Evolutionary conservation across 2,329 filamentous ascomycete genomes (phyloP).

Genomic region (Blastomyces percursus): DNA sequence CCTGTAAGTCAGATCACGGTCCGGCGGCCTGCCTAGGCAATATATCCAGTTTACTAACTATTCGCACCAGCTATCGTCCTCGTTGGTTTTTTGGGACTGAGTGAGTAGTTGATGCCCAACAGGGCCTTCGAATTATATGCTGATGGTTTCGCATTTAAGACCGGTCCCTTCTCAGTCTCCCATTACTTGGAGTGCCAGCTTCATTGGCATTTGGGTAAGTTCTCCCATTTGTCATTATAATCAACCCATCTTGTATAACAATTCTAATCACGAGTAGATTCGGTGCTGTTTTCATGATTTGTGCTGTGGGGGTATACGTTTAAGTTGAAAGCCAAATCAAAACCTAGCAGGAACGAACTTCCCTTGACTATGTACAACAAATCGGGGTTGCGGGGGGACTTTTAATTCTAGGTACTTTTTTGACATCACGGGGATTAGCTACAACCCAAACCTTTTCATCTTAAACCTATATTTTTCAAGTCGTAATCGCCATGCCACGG

Average conservation of each 20-base stretch:
- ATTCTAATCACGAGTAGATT: constrained; percentile 46
- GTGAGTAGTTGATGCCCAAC: constrained; percentile 42
- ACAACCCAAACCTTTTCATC: background rate
- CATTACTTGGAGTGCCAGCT: constrained; percentile 70
- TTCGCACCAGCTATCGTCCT: constrained; percentile 48
- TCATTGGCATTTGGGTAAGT: constrained; percentile 81
- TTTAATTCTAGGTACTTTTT: constrained; percentile 25
- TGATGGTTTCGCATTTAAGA: constrained; percentile 43
- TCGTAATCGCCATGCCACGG: constrained; percentile 9
- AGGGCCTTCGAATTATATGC: background rate
- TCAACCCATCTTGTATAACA: constrained; percentile 8
- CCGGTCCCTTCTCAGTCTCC: constrained; percentile 66
- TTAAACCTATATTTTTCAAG: background rate
- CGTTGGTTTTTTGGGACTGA: constrained; percentile 72
- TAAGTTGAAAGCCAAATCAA: constrained; percentile 35
- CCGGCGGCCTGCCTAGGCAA: background rate
- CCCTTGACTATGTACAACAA: constrained; percentile 27
- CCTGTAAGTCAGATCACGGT: constrained; percentile 38
- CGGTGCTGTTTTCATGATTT: constrained; percentile 97
- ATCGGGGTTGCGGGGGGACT: constrained; percentile 20
- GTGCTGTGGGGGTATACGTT: constrained; percentile 96
- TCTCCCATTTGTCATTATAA: constrained; percentile 15
- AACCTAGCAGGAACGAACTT: background rate
- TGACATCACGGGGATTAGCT: constrained; percentile 9
- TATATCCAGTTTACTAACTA: background rate